These are phyloP conservation scores for Colletotrichum endophyticum DNA, from an alignment of 2,329 filamentous ascomycete species.

Conservation along the genomic window DNA sequence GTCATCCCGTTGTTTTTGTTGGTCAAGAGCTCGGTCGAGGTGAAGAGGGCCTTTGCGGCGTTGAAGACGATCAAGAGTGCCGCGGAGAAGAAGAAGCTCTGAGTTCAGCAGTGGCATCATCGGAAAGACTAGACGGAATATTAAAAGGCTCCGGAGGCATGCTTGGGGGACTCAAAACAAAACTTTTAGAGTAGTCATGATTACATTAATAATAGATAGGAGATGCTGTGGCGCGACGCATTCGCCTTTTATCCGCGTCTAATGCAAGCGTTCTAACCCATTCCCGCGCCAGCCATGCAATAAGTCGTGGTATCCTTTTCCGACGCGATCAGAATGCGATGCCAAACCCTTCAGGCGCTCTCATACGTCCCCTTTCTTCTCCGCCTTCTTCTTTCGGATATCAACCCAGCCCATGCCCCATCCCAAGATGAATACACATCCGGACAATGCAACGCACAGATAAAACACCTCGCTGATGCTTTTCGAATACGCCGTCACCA, in stretches of 20 bases:
- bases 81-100: neutral
- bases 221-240: neutral
- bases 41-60: conserved; percentile 29
- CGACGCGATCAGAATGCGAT: neutral
- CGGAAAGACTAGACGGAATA: accelerated
- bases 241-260: neutral
- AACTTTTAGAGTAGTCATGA: neutral
- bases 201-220: neutral
- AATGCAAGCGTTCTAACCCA: neutral
- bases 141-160: accelerated
- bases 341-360: neutral
- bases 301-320: neutral
- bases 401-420: conserved; percentile 53
- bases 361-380: neutral
- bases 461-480: conserved; percentile 34
- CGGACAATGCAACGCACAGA: conserved; percentile 33
- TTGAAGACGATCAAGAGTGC: conserved; percentile 22
- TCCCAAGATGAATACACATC: conserved; percentile 34
- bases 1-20: conserved; percentile 47
- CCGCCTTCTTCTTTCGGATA: conserved; percentile 39
- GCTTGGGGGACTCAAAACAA: accelerated
- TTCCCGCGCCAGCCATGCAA: neutral
- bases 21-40: conserved; percentile 29
- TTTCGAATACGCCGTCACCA: conserved; percentile 44
- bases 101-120: neutral